Evolutionary conservation across 2,329 filamentous ascomycete species (phyloP).

Genomic region (Apiospora koreana): DNA sequence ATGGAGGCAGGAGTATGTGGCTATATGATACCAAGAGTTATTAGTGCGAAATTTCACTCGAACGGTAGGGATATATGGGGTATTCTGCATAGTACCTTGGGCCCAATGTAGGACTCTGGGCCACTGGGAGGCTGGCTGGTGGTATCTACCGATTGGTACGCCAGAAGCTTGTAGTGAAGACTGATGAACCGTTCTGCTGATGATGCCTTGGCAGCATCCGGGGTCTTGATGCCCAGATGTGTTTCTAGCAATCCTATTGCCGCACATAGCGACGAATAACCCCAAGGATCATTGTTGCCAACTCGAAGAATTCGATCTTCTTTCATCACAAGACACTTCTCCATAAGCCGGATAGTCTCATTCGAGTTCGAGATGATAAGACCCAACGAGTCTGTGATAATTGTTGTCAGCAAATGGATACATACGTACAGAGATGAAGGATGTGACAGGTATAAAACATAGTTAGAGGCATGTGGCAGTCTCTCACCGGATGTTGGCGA

Average conservation of each 20-base stretch:
- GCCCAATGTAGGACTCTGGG: constrained; percentile 16
- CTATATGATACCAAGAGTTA: constrained; percentile 25
- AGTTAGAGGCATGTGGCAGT: background rate
- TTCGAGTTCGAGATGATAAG: constrained; percentile 64
- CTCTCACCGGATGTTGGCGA: constrained; percentile 1
- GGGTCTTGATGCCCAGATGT: constrained; percentile 58
- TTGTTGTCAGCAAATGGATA: constrained; percentile 14
- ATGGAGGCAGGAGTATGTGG: constrained; percentile 11
- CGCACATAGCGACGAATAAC: constrained; percentile 64
- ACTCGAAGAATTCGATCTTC: constrained; percentile 62
- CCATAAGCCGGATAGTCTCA: constrained; percentile 61
- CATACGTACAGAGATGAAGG: too few relatives aligned
- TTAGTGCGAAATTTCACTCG: background rate
- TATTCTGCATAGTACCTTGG: constrained; percentile 32
- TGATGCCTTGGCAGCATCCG: constrained; percentile 58
- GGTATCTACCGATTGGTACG: constrained; percentile 43
- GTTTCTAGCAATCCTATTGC: constrained; percentile 60
- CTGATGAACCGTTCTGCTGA: constrained; percentile 61
- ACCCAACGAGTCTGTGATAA: constrained; percentile 50
- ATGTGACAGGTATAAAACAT: background rate
- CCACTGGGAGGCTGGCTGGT: constrained; percentile 24
- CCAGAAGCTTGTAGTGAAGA: constrained; percentile 58
- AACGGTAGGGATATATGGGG: background rate
- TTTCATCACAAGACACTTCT: constrained; percentile 62
- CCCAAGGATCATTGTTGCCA: constrained; percentile 66